These are phyloP conservation scores for Aspergillus sp. DNA, from an alignment of 2,329 filamentous ascomycete species.

Conservation along the genomic window DNA sequence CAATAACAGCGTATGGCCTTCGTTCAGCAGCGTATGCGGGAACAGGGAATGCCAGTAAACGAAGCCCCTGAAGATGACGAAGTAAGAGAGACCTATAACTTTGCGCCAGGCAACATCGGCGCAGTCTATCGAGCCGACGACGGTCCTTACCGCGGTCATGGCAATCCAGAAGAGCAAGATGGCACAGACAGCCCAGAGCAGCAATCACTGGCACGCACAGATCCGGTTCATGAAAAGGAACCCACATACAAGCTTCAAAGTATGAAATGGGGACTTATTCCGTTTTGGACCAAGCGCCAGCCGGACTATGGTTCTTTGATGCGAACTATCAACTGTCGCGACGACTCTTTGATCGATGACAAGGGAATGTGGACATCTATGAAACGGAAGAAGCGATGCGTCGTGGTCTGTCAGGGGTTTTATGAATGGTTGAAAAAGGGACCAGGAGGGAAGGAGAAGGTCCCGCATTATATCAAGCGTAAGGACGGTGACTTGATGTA, in stretches of 20 bases:
- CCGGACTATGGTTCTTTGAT: slow-evolving; percentile 73
- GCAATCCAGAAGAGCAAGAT: slow-evolving; percentile 10
- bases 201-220: slow-evolving; percentile 12
- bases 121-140: slow-evolving; percentile 78
- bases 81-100: slow-evolving; percentile 78
- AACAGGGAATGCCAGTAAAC: slow-evolving; percentile 68
- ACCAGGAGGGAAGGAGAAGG: slow-evolving; percentile 65
- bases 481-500: slow-evolving; percentile 81
- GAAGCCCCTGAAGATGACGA: slow-evolving; percentile 68
- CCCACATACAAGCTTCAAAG: slow-evolving; percentile 75
- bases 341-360: slow-evolving; percentile 72
- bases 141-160: slow-evolving; percentile 49
- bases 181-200: slow-evolving; percentile 2
- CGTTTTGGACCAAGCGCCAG: slow-evolving; percentile 85
- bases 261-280: slow-evolving; percentile 95
- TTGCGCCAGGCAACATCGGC: slow-evolving; percentile 81
- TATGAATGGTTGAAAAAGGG: slow-evolving; percentile 91
- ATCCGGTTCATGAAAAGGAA: slow-evolving; percentile 17
- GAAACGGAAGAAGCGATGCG: slow-evolving; percentile 83
- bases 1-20: slow-evolving; percentile 64
- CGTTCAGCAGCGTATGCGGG: slow-evolving; percentile 66
- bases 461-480: slow-evolving; percentile 78
- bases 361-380: slow-evolving; percentile 88
- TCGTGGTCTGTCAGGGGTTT: slow-evolving; percentile 86
- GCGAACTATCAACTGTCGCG: slow-evolving; percentile 92